phyloP scores from a whole-genome alignment of 2,329 filamentous ascomycete genomes.

The Rutstroemia sp. region DNA sequence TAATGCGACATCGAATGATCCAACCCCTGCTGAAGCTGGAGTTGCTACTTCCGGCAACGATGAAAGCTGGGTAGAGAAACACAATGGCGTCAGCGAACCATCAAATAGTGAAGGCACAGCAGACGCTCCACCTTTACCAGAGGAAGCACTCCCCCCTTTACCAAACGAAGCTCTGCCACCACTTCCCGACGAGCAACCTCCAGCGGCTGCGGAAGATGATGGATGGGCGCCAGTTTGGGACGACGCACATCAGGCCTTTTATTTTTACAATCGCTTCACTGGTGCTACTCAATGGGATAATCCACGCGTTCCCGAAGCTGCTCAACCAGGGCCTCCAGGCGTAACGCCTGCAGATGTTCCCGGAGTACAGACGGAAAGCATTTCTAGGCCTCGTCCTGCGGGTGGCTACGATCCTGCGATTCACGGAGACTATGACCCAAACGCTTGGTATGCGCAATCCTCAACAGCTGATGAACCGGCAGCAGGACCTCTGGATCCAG shows the following conservation, averaged over 20 bases:
- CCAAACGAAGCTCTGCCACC: conserved; percentile 20
- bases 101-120: conserved; percentile 5
- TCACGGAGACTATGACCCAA: conserved; percentile 93
- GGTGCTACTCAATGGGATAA: conserved; percentile 77
- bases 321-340: conserved; percentile 18
- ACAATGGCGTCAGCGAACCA: conserved; percentile 9
- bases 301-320: conserved; percentile 56
- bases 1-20: not conserved
- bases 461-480: conserved; percentile 34
- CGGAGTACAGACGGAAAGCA: conserved; percentile 15
- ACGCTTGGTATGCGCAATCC: conserved; percentile 80
- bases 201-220: conserved; percentile 46
- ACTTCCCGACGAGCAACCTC: conserved; percentile 36
- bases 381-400: conserved; percentile 36
- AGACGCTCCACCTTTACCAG: conserved; percentile 27
- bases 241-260: conserved; percentile 57
- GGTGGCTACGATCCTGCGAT: conserved; percentile 93
- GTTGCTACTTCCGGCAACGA: conserved; percentile 7
- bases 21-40: conserved; percentile 3
- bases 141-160: conserved; percentile 22
- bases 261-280: conserved; percentile 80
- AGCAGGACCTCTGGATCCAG: conserved; percentile 32
- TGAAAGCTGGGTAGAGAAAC: conserved; percentile 12
- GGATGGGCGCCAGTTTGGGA: conserved; percentile 85
- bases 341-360: conserved; percentile 22